These are phyloP conservation scores for Neonothopanus nambi DNA, from an alignment of 1,284 basidiomycete species.

Conservation along the genomic window DNA sequence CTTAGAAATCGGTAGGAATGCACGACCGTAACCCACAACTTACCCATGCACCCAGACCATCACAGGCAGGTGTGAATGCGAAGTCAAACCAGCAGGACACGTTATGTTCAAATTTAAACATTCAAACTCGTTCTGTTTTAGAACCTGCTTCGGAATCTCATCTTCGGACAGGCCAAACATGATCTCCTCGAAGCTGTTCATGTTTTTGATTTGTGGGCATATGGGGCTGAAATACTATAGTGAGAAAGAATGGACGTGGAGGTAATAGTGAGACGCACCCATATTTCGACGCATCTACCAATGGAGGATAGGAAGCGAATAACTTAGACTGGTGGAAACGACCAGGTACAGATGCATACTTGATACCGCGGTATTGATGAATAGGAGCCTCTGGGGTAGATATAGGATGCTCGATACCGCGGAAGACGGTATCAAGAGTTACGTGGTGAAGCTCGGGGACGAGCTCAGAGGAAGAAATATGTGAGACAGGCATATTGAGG, in stretches of 20 bases:
- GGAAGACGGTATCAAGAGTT: constrained; percentile 60
- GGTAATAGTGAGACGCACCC: constrained; percentile 63
- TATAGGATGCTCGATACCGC: constrained; percentile 57
- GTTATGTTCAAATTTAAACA: constrained; percentile 78
- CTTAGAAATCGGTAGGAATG: constrained; percentile 9
- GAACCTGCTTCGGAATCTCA: constrained; percentile 51
- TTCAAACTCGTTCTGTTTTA: constrained; percentile 70
- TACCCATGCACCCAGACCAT: constrained; percentile 83
- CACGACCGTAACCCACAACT: constrained; percentile 23
- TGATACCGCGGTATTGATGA: constrained; percentile 73
- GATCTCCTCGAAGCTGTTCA: constrained; percentile 53
- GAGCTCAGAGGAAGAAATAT: constrained; percentile 4
- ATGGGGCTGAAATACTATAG: constrained; percentile 51
- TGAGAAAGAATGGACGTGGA: neutral
- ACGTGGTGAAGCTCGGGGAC: constrained; percentile 49
- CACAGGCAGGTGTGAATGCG: constrained; percentile 59
- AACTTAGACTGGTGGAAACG: constrained; percentile 72
- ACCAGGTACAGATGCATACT: constrained; percentile 70
- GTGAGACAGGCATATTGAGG: constrained; percentile 11
- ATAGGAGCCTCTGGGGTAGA: constrained; percentile 58
- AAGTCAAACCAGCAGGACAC: constrained; percentile 55
- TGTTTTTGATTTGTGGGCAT: constrained; percentile 61
- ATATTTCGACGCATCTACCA: constrained; percentile 60
- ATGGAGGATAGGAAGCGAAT: constrained; percentile 51
- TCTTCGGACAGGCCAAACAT: constrained; percentile 60